phyloP scores from a whole-genome alignment of 1,284 basidiomycete species.

The Cryptococcus sp. region DNA sequence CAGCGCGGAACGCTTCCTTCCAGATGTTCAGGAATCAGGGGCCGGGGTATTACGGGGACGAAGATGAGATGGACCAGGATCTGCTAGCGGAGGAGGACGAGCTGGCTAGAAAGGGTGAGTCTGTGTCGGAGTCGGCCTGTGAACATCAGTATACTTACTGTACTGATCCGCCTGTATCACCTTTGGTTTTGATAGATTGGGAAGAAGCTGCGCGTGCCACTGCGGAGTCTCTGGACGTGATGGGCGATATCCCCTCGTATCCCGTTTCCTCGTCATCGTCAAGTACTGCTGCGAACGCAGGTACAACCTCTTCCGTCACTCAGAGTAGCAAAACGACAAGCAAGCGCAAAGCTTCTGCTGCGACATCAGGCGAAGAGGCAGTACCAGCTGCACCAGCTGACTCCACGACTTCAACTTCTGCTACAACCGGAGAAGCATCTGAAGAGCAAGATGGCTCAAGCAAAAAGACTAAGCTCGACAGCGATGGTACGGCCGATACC shows the following conservation, averaged over 20 bases:
- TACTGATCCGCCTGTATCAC: neutral
- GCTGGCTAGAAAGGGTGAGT: conserved; percentile 73
- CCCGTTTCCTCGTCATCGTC: conserved; percentile 13
- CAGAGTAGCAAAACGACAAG: conserved; percentile 6
- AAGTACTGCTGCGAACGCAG: conserved; percentile 10
- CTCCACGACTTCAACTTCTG: neutral
- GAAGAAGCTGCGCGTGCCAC: conserved; percentile 57
- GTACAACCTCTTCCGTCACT: neutral
- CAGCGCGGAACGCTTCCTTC: conserved; percentile 69
- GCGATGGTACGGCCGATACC: neutral
- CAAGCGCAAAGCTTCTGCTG: conserved; percentile 37
- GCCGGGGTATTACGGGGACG: conserved; percentile 86
- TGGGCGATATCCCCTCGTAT: conserved; percentile 13
- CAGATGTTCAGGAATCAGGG: conserved; percentile 88
- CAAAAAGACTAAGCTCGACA: conserved; percentile 12
- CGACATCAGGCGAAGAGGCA: too few species aligned
- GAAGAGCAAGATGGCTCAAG: conserved; percentile 11
- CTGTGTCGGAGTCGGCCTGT: neutral
- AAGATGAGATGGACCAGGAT: conserved; percentile 76
- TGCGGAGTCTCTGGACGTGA: conserved; percentile 23
- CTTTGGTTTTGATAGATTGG: conserved; percentile 62
- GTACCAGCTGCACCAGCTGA: neutral
- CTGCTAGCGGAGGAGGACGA: conserved; percentile 71
- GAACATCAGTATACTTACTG: conserved; percentile 3
- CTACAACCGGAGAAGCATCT: conserved; percentile 6